Base-by-base conservation (phyloP, 1,284 basidiomycete species). In the Fistulinella cinereoalba region DNA sequence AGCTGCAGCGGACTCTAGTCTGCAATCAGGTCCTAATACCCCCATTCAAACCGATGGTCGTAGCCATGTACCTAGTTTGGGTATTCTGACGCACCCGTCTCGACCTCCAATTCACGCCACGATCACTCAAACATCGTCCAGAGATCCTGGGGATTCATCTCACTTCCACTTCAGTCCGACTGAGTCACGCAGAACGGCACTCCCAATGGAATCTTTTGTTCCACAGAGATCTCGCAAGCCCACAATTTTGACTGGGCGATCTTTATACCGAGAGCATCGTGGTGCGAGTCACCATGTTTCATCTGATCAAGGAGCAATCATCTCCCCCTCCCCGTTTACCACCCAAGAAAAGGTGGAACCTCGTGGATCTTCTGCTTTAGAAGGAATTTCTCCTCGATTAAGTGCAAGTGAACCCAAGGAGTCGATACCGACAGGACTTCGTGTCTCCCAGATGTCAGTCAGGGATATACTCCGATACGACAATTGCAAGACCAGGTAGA, bases 211-310 rank as follows among this genome's bases (percentile, higher is more conserved):
- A 16, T 60, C 56, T 21, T 57, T 56, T 1, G 12, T 22, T 12
- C 56, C 62, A n/a, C 51, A 37, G 24, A 48, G 11, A 8, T 61
- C 64, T 11, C 19, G 1, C 11, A 32, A 29, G 25, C 59, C 63
- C 50, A 31, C 36, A 39, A 36, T 23, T 15, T 61, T 60, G 4
- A 15, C 15, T 5, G 61, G 61, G 6, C 55, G 60, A 27, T 41
- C 49, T 1, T 63, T 57, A 13, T 63, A 63, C 43, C 61, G 60
- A 36, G 44, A 41, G 9, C 43, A 67, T 44, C 56, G n/a, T n/a
- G n/a, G n/a, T n/a, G n/a, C n/a, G n/a, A n/a, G n/a, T n/a, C n/a
- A n/a, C n/a, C n/a, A n/a, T n/a, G n/a, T n/a, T n/a, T n/a, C n/a
- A n/a, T n/a, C n/a, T n/a, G n/a, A n/a, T n/a, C n/a, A n/a, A n/a